A percentile compares a stretch with the other conserved stretches of the same genome.
These are phyloP conservation scores for Macrophomina phaseolina DNA, from an alignment of 2,329 filamentous ascomycete genomes.

Conservation along the genomic window DNA sequence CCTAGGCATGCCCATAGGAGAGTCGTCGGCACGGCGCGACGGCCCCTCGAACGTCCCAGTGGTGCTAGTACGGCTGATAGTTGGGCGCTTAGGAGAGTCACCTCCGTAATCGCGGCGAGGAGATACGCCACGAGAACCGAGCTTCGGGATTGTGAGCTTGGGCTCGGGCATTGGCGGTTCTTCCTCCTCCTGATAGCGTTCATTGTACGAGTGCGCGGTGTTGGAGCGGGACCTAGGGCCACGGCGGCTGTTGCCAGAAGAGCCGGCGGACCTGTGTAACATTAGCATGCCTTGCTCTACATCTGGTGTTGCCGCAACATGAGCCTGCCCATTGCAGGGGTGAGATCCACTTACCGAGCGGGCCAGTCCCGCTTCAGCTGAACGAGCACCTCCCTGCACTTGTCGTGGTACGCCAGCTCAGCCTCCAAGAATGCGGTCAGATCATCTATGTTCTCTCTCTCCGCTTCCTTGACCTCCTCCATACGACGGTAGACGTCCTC, in stretches of 20 bases:
- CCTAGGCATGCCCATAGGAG: conserved; percentile 53
- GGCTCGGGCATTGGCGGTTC: conserved; percentile 58
- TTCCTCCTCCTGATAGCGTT: conserved; percentile 63
- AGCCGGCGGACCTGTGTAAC: conserved; percentile 34
- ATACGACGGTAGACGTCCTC: conserved; percentile 92
- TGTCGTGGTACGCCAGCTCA: conserved; percentile 89
- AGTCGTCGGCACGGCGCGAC: conserved; percentile 59
- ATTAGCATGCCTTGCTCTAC: conserved; percentile 30
- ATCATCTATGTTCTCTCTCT: conserved; percentile 81
- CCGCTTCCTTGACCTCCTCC: conserved; percentile 94
- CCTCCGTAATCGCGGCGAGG: conserved; percentile 34
- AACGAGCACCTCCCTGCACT: conserved; percentile 81
- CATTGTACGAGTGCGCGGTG: conserved; percentile 67
- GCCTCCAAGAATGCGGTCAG: conserved; percentile 83
- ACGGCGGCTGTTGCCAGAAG: conserved; percentile 46
- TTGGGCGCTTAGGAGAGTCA: conserved; percentile 51
- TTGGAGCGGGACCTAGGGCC: conserved; percentile 64
- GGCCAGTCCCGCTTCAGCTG: conserved; percentile 74
- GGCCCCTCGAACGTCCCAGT: conserved; percentile 66
- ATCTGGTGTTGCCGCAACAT: conserved; percentile 34
- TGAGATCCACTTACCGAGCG: conserved; percentile 55
- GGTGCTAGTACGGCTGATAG: conserved; percentile 47
- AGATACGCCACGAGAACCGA: conserved; percentile 52
- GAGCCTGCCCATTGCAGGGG: conserved; percentile 31
- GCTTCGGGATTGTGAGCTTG: conserved; percentile 52